Evolutionary conservation across 2,329 filamentous ascomycete species (phyloP).

Genomic region (Ophiocordyceps camponoti-leonardi): DNA sequence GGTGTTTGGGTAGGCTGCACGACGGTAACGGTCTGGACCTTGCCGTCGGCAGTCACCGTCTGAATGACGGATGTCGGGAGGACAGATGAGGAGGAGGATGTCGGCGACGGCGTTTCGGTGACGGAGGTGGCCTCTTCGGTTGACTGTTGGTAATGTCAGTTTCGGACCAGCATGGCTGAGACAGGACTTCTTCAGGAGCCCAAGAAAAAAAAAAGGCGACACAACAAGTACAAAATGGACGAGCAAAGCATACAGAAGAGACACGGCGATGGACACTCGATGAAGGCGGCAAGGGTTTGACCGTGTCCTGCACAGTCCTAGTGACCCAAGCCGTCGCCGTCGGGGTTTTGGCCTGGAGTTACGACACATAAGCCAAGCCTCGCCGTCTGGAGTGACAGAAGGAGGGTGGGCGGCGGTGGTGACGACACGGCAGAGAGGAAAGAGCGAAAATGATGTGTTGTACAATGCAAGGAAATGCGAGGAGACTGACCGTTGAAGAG

Average conservation of each 20-base stretch:
- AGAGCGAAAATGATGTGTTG: neutral
- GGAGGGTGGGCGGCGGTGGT: neutral
- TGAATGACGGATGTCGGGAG: slow-evolving; percentile 17
- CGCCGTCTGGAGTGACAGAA: neutral
- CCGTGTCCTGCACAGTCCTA: slow-evolving; percentile 18
- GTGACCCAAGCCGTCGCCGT: slow-evolving; percentile 14
- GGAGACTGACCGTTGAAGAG: neutral
- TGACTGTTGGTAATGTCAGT: neutral
- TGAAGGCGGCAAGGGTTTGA: slow-evolving; percentile 9
- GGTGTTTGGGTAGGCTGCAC: slow-evolving; percentile 19
- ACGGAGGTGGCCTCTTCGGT: neutral
- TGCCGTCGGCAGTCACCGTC: slow-evolving; percentile 38
- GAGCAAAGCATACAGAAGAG: slow-evolving; percentile 19
- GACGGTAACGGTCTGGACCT: slow-evolving; percentile 36
- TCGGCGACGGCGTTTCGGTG: neutral
- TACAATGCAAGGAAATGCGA: neutral
- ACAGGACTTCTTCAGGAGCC: neutral
- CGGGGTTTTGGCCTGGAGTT: slow-evolving; percentile 10
- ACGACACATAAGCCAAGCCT: slow-evolving; percentile 10
- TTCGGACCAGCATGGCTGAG: neutral
- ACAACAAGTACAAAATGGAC: slow-evolving; percentile 4
- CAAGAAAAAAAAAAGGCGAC: neutral
- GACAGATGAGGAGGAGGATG: neutral
- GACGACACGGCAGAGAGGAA: neutral
- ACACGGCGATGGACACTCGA: slow-evolving; percentile 7